Base-by-base conservation (phyloP, 2,329 filamentous ascomycete species). In the Canariomyces notabilis region DNA sequence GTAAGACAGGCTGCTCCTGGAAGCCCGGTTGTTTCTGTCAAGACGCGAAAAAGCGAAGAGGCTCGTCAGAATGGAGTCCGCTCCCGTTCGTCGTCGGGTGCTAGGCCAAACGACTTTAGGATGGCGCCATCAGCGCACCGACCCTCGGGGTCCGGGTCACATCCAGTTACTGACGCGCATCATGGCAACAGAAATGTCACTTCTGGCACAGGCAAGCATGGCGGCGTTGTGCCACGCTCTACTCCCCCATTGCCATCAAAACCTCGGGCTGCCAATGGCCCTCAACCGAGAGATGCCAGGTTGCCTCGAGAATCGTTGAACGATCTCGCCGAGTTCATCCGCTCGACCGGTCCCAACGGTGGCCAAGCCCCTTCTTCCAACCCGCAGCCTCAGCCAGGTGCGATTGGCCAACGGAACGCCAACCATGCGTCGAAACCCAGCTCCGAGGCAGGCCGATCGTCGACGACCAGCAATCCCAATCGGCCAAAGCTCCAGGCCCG, bases 301-400 rank as follows among this genome's bases (percentile, higher is more conserved):
- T 72, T 86, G 7, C 75, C 80, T 8, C 73, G 75, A 5, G 85
- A 90, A 51, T 88, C 88, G 0, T 79, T 85, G 7, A 75, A 82
- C 37, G 90, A 95, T 58, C 88, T 96, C 67, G 87, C 89, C 18
- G 85, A 94, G 49, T 96, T 95, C 62, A 88, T 95, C 59, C 84
- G 88, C 49, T 87, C 85, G 1, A 95, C 89, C 22, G 89, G 88
- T 2, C 86, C 91, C 14, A 61, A 74, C n/a, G 69, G 68, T 31
- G 72, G 72, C 35, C 67, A 62, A 39, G 60, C 61, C 12, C 58
- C 64, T 16, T 49, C 62, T 16, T 59, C 66, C 18, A 38, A 32
- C 15, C 49, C 44, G 32, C 32, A 48, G 7, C 31, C 44, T 35
- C 32, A 48, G 7, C 31, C 53, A 26, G 45, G 51, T 32, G 34